Base-by-base conservation (phyloP, 2,329 filamentous ascomycete genomes). In the Macrophomina phaseolina region DNA sequence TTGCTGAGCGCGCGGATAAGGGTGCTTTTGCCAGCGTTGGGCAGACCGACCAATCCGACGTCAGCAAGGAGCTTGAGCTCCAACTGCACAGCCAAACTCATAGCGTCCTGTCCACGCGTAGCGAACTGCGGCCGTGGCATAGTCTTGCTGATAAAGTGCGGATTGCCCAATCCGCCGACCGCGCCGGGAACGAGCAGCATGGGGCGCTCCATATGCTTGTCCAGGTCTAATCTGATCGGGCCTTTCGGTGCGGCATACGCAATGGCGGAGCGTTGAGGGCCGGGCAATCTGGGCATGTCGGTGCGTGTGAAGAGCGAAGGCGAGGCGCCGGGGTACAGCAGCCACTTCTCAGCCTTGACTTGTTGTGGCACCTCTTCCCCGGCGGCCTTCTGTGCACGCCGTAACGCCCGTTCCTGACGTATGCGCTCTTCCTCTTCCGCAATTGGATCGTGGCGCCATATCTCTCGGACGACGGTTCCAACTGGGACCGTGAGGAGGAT, bases 41-140 rank as follows among this genome's bases (percentile, higher is more conserved):
- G 95, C 16, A 98, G 86, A 0, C 95, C 95, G 16, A 99, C 95
- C 2, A 99, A 85, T 0, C 95, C 95, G 7, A 99, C 91, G 78
- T 99, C 95, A 5, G 95, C 95, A 48, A 99, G 88, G 9, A 99
- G 86, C 83, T 97, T 98, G 69, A 99, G 86, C 78, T 99, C 95
- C 14, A 99, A 86, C 75, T 97, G 90, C 42, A 99, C 81, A 56
- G 90, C 89, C 74, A 99, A 83, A 46, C 87, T 89, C 73, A 95
- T 88, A 45, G 92, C 91, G 12, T 86, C 84, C 71, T 97, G 92
- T 49, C 95, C 95, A 71, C 89, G 91, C 0, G 93, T 97, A 5
- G 94, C 95, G 77, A 94, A 97, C 73, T 94, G 90, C 0, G 95
- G 95, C 49, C 90, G 86, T 3, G 88, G 86, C 60, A 88, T 85